These are phyloP conservation scores for Decorospora gaudefroyi DNA, from an alignment of 2,329 filamentous ascomycete genomes.

Conservation along the genomic window DNA sequence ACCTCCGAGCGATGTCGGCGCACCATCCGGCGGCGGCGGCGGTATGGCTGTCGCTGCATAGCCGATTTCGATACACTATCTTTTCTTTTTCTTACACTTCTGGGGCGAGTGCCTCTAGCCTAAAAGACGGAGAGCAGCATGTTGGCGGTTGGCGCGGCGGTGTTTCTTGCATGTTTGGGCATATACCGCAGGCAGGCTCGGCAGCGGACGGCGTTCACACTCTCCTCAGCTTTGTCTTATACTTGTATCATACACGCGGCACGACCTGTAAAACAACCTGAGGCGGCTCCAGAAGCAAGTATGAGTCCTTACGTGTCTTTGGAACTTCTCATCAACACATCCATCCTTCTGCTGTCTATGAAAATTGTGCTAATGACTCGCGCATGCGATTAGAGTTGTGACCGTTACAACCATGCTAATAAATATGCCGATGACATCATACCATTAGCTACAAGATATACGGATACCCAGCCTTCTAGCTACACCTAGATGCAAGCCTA, in stretches of 20 bases:
- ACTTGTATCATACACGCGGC: constrained; percentile 40
- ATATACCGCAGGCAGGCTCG: constrained; percentile 35
- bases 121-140: constrained; percentile 19
- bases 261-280: constrained; percentile 40
- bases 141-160: constrained; percentile 24
- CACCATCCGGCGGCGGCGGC: constrained; percentile 24
- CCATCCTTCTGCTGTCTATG: not conserved
- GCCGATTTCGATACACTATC: constrained; percentile 14
- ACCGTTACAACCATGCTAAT: too few relatives aligned
- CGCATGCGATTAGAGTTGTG: too few relatives aligned
- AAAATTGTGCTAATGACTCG: too few relatives aligned
- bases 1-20: constrained; percentile 44
- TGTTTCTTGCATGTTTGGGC: constrained; percentile 34
- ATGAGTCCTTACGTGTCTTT: constrained; percentile 17
- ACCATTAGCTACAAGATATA: too few relatives aligned
- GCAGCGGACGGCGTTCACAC: constrained; percentile 44
- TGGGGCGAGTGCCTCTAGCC: constrained; percentile 21
- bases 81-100: constrained; percentile 15
- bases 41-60: constrained; percentile 35
- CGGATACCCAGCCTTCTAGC: too few relatives aligned
- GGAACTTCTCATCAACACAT: not conserved
- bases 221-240: constrained; percentile 45
- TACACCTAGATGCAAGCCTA: too few relatives aligned
- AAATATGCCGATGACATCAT: too few relatives aligned
- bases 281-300: constrained; percentile 22